These are phyloP conservation scores for Tephrocybe sp. DNA, from an alignment of 768 basidiomycete species.

Conservation along the genomic window DNA sequence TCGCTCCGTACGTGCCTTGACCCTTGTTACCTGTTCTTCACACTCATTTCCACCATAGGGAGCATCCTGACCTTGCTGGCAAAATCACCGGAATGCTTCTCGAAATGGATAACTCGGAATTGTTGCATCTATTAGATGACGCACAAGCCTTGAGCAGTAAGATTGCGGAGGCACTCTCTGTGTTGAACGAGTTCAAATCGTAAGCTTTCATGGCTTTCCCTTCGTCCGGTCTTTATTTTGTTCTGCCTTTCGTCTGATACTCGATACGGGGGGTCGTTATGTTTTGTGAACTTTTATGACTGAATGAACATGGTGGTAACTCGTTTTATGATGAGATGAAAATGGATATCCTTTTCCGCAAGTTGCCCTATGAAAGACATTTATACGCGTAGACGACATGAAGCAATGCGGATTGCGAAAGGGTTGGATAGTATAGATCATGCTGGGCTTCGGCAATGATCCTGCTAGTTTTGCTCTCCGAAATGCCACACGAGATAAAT, in stretches of 20 bases:
- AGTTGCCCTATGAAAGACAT: slow-evolving; percentile 18
- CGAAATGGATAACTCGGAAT: slow-evolving; percentile 97
- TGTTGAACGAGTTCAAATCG: slow-evolving; percentile 75
- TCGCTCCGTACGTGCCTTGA: slow-evolving; percentile 58
- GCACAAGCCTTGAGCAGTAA: slow-evolving; percentile 83
- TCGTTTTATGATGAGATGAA: neutral
- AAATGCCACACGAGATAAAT: slow-evolving; percentile 50
- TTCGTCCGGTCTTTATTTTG: slow-evolving; percentile 29
- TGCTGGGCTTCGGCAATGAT: slow-evolving; percentile 62
- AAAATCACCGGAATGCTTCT: slow-evolving; percentile 99
- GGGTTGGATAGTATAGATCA: slow-evolving; percentile 61
- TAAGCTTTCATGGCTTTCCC: slow-evolving; percentile 23
- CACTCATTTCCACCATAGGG: slow-evolving; percentile 33
- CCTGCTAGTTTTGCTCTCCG: slow-evolving; percentile 50
- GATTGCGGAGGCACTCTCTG: slow-evolving; percentile 86
- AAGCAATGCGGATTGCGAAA: slow-evolving; percentile 47
- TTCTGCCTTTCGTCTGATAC: slow-evolving; percentile 28
- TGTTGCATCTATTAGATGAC: slow-evolving; percentile 84
- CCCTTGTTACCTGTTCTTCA: slow-evolving; percentile 6
- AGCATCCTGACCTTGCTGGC: slow-evolving; percentile 91
- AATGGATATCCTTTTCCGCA: neutral
- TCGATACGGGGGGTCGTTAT: slow-evolving; percentile 31
- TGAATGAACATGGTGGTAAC: slow-evolving; percentile 3
- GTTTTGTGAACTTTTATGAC: slow-evolving; percentile 8
- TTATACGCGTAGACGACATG: slow-evolving; percentile 35